A percentile compares a stretch with the other conserved stretches of the same genome.
phyloP scores from a whole-genome alignment of 495 filamentous ascomycete species.

The Hyaloscypha bicolor region DNA sequence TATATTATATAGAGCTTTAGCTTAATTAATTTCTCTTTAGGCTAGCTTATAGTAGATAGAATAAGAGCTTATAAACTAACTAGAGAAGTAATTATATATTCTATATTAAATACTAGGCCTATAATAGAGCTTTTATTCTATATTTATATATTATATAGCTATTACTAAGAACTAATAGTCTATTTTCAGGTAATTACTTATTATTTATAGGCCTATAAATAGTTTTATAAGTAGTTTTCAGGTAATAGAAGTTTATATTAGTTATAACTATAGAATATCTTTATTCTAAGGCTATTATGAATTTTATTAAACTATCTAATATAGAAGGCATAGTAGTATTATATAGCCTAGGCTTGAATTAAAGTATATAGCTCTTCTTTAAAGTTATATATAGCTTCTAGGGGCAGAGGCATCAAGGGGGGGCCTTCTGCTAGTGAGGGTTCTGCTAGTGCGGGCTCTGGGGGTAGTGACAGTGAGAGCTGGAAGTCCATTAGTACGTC shows the following conservation, averaged over 20 bases:
- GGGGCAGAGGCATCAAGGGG: neutral
- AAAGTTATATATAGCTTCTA: neutral
- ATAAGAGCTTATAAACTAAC: too few relatives aligned
- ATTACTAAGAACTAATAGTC: constrained; percentile 4
- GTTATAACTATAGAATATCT: constrained; percentile 2
- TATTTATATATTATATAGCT: neutral
- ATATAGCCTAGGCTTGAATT: neutral
- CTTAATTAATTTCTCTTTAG: too few relatives aligned
- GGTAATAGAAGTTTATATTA: neutral
- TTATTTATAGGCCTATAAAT: neutral
- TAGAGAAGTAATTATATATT: too few relatives aligned
- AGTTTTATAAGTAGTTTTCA: neutral
- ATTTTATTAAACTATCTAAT: neutral
- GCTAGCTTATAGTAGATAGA: too few relatives aligned
- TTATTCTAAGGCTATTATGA: neutral
- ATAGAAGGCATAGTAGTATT: neutral
- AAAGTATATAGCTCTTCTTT: too few relatives aligned
- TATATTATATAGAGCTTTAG: too few relatives aligned
- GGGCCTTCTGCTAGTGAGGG: too few relatives aligned
- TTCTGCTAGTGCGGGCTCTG: neutral
- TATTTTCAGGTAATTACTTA: neutral
- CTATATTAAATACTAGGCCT: too few relatives aligned
- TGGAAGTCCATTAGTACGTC: neutral
- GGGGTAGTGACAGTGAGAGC: neutral
- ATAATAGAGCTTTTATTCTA: too few relatives aligned